These are phyloP conservation scores for Wickerhamomyces pijperi DNA, from an alignment of 805 yeast species.

Conservation along the genomic window DNA sequence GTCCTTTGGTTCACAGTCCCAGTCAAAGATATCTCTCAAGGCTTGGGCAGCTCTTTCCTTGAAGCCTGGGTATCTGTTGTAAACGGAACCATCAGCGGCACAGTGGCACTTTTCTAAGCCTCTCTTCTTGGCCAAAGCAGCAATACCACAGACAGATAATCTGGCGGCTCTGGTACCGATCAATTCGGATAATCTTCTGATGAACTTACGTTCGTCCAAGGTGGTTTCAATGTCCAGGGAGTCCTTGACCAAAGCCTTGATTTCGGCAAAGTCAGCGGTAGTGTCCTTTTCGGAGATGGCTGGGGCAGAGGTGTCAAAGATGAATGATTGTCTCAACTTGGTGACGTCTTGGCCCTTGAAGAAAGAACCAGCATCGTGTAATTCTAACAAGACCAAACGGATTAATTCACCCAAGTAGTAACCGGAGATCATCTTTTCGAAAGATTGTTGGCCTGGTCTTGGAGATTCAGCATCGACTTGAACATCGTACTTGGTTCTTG, in stretches of 20 bases:
- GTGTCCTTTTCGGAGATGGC: conserved; percentile 84
- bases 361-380: conserved; percentile 49
- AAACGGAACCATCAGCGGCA: conserved; percentile 97
- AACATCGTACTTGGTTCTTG: conserved; percentile 83
- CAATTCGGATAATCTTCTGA: conserved; percentile 74
- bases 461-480: conserved; percentile 79
- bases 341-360: conserved; percentile 62
- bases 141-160: conserved; percentile 88
- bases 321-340: conserved; percentile 49
- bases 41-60: conserved; percentile 81
- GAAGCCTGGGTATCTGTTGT: conserved; percentile 88
- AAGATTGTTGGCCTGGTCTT: conserved; percentile 91
- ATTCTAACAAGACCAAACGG: conserved; percentile 69
- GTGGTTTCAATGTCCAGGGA: conserved; percentile 58
- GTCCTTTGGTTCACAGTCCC: conserved; percentile 38
- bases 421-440: conserved; percentile 97
- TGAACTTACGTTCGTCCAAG: conserved; percentile 65
- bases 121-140: conserved; percentile 86
- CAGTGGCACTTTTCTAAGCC: conserved; percentile 67
- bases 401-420: conserved; percentile 89
- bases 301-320: conserved; percentile 85
- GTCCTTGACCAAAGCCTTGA: conserved; percentile 50
- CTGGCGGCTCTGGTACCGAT: conserved; percentile 91
- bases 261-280: conserved; percentile 68
- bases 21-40: conserved; percentile 78